Evolutionary conservation across 2,329 filamentous ascomycete genomes (phyloP).

Genomic region (Colletotrichum filicis): DNA sequence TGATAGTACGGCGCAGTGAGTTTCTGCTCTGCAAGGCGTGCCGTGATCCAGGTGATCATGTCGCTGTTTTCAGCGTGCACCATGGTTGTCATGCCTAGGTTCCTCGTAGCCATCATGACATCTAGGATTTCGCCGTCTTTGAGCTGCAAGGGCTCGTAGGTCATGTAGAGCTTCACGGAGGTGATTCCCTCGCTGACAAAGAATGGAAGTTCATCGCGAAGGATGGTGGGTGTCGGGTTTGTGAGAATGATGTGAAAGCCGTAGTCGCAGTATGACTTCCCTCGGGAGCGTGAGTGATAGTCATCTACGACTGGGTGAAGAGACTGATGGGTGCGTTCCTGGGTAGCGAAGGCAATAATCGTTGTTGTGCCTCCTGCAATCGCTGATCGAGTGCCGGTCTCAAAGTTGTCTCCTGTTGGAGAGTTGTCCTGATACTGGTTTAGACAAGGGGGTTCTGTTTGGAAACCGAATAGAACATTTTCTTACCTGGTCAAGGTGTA

Average conservation of each 20-base stretch:
- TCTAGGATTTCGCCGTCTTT: conserved; percentile 60
- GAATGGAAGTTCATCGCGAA: conserved; percentile 48
- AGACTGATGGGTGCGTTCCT: conserved; percentile 56
- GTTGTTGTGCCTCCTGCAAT: conserved; percentile 70
- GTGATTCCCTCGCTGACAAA: conserved; percentile 54
- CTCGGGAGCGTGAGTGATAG: conserved; percentile 56
- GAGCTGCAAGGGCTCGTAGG: conserved; percentile 60
- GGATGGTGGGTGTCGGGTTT: conserved; percentile 53
- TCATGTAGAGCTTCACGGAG: conserved; percentile 64
- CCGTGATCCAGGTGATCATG: conserved; percentile 64
- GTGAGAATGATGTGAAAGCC: conserved; percentile 64
- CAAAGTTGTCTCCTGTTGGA: conserved; percentile 44
- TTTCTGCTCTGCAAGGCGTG: conserved; percentile 59
- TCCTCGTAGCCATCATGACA: conserved; percentile 58
- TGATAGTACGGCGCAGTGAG: conserved; percentile 63
- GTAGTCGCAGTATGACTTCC: conserved; percentile 66
- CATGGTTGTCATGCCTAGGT: conserved; percentile 52
- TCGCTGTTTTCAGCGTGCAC: conserved; percentile 66
- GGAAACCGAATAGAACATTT: conserved; percentile 40
- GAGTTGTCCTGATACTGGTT: conserved; percentile 10
- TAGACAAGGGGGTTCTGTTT: conserved; percentile 41
- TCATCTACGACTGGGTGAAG: conserved; percentile 57
- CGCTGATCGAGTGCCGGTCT: conserved; percentile 61
- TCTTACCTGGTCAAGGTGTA: conserved; percentile 51
- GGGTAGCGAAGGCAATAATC: conserved; percentile 66